A percentile compares a stretch with the other conserved stretches of the same genome.
Evolutionary conservation across 345 rosid species (phyloP).

Genomic region (Boechera stricta): DNA sequence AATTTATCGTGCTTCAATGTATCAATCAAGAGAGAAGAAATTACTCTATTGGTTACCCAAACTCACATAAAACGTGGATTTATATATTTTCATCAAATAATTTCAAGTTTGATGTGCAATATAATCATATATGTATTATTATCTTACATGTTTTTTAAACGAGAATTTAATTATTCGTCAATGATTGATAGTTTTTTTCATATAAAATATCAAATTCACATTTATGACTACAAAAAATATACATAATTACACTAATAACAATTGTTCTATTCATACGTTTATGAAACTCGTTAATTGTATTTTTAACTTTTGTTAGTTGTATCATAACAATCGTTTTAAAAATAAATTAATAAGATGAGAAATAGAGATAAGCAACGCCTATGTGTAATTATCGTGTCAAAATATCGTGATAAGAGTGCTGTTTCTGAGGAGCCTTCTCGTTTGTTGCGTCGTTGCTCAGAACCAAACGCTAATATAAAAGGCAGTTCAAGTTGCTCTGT

Average conservation of each 20-base stretch:
- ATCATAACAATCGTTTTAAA: constrained; percentile 17
- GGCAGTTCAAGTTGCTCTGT: constrained; percentile 17
- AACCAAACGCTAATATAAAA: constrained; percentile 38
- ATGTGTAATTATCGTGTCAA: constrained; percentile 40
- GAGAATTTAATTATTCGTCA: not conserved
- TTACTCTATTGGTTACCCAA: not conserved
- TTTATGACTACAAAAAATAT: not conserved
- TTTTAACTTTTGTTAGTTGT: constrained; percentile 5
- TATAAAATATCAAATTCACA: not conserved
- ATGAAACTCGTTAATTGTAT: not conserved
- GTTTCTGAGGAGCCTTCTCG: constrained; percentile 41
- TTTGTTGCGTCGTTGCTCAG: constrained; percentile 27
- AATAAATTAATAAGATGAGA: constrained; percentile 9
- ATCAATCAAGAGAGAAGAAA: not conserved
- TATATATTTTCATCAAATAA: not conserved
- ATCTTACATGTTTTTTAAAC: constrained; percentile 8
- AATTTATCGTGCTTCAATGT: constrained; percentile 12
- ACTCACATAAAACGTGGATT: constrained; percentile 23
- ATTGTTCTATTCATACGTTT: not conserved
- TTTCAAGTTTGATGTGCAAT: constrained; percentile 16
- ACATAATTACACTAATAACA: not conserved
- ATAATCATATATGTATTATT: not conserved
- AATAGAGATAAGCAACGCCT: constrained; percentile 36
- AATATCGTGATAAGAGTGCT: constrained; percentile 38
- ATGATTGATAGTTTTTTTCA: not conserved